phyloP scores from a whole-genome alignment of 768 basidiomycete genomes.

The Russula lepida region DNA sequence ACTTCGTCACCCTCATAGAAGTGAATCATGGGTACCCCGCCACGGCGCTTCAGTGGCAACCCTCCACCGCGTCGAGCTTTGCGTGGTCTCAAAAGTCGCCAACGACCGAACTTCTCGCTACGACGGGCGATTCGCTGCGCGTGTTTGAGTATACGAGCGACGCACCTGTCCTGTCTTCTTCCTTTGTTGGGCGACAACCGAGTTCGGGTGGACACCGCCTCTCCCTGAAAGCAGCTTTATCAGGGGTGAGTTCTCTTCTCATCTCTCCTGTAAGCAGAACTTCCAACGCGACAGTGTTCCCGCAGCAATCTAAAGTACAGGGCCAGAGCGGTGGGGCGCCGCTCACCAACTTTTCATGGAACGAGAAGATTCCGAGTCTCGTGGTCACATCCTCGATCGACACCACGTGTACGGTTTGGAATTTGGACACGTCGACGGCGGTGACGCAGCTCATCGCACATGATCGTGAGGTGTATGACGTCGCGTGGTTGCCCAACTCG shows the following conservation, averaged over 20 bases:
- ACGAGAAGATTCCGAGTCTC: slow-evolving; percentile 79
- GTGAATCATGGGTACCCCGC: slow-evolving; percentile 87
- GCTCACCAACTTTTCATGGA: slow-evolving; percentile 96
- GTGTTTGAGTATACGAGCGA: slow-evolving; percentile 86
- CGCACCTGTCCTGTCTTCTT: slow-evolving; percentile 44
- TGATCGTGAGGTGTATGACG: slow-evolving; percentile 93
- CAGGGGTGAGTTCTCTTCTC: slow-evolving; percentile 51
- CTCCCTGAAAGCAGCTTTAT: slow-evolving; percentile 66
- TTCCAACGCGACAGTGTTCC: not conserved
- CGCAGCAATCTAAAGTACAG: slow-evolving; percentile 84
- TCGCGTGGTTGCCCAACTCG: slow-evolving; percentile 95
- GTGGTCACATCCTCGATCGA: slow-evolving; percentile 98
- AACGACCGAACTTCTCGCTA: slow-evolving; percentile 77
- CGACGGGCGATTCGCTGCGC: slow-evolving; percentile 86
- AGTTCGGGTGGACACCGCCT: slow-evolving; percentile 52
- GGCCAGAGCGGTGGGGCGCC: slow-evolving; percentile 79
- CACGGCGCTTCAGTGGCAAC: slow-evolving; percentile 91
- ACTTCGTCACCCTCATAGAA: slow-evolving; percentile 81
- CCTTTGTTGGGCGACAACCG: slow-evolving; percentile 63
- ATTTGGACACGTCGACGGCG: slow-evolving; percentile 87
- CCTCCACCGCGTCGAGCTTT: slow-evolving; percentile 53
- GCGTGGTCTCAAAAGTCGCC: slow-evolving; percentile 62
- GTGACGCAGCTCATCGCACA: slow-evolving; percentile 97
- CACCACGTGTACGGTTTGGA: slow-evolving; percentile 99
- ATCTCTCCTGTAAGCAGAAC: slow-evolving; percentile 6